Evolutionary conservation across 495 filamentous ascomycete species (phyloP), one percentile per base, ranked within the genome.

Genomic region (Xylaria bambusicola): DNA sequence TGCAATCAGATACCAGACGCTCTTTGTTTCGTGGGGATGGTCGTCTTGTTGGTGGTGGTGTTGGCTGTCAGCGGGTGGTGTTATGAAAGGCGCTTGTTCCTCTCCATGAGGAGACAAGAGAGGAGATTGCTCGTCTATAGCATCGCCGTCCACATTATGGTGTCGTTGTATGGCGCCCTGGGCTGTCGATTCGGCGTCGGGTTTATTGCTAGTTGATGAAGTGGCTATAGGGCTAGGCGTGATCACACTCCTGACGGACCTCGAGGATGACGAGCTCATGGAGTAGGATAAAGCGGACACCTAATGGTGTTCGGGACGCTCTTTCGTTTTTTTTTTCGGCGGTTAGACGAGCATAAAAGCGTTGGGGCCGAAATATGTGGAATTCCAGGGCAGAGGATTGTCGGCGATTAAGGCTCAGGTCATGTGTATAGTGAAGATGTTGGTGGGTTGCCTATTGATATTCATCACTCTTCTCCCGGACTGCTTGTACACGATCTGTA

Each of bases 1-100:
- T 60, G 96, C 75, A 60, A 96, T 82, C 62, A 97, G 78, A 69
- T 94, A 95, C 84, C 84, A 90, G 15, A 82, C 77, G 70, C 87
- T 90, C 78, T 93, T 95, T 4, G 87, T 87, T 53, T 82, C 74
- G 62, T 85, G 76, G 45, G 72, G 69, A 13, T 73, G 70, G 56
- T 82, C 81, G 4, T 70, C 66, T 21, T 33, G 5, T 33, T 10
- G 29, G 29, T 33, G 6, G 12, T 38, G 3, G 12, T 50, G 70
- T 13, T 78, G 66, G 20, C 6, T 21, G 20, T 68, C 71, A 2
- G 66, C 69, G 20, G 62, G 53, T 20, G 71, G 62, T 17, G 68
- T 66, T 42, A 78, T 68, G 44, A 80, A 67, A 56, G 63, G 72
- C 58, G 76, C 74, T 21, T 46, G 46, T 7, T 72, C 73, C 23